Evolutionary conservation across 2,329 filamentous ascomycete species (phyloP).

Genomic region (Fulvia fulva): DNA sequence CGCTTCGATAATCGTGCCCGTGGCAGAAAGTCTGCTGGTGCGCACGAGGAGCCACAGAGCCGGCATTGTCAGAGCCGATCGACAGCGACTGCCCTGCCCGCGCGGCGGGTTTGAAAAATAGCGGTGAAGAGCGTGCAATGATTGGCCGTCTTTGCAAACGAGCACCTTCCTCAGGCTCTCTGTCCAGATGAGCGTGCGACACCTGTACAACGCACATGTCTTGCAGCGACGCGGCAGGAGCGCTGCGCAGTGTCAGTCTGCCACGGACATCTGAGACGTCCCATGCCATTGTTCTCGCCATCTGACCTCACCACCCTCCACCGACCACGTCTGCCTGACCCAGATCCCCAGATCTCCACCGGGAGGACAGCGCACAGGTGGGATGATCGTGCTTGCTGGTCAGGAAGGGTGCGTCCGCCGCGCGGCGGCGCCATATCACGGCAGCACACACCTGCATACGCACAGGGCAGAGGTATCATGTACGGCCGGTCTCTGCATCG

Average conservation of each 20-base stretch:
- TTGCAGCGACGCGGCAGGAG: slow-evolving; percentile 10
- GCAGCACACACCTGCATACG: slow-evolving; percentile 20
- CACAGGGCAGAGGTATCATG: slow-evolving; percentile 17
- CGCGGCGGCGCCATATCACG: slow-evolving; percentile 18
- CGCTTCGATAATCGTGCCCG: slow-evolving; percentile 1
- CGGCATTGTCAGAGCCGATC: background rate
- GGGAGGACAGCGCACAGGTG: slow-evolving; percentile 10
- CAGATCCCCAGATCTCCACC: slow-evolving; percentile 16
- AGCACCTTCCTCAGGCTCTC: background rate
- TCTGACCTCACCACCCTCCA: slow-evolving; percentile 10
- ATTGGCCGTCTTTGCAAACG: slow-evolving; percentile 21
- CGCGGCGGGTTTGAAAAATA: background rate
- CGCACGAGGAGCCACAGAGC: slow-evolving; percentile 3
- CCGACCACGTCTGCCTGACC: background rate
- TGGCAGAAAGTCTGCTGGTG: slow-evolving; percentile 4
- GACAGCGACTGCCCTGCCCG: slow-evolving; percentile 3
- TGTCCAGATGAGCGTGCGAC: slow-evolving; percentile 11
- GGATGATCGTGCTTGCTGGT: slow-evolving; percentile 10
- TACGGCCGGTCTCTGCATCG: slow-evolving; percentile 14
- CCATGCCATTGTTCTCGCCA: slow-evolving; percentile 21
- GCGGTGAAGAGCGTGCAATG: slow-evolving; percentile 4
- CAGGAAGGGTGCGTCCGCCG: slow-evolving; percentile 21
- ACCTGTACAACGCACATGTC: slow-evolving; percentile 20
- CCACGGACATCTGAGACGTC: slow-evolving; percentile 17
- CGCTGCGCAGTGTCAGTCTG: slow-evolving; percentile 12